Conservation (phyloP, 176 grass and related monocot genomes). For the Puya raimondii region DNA sequence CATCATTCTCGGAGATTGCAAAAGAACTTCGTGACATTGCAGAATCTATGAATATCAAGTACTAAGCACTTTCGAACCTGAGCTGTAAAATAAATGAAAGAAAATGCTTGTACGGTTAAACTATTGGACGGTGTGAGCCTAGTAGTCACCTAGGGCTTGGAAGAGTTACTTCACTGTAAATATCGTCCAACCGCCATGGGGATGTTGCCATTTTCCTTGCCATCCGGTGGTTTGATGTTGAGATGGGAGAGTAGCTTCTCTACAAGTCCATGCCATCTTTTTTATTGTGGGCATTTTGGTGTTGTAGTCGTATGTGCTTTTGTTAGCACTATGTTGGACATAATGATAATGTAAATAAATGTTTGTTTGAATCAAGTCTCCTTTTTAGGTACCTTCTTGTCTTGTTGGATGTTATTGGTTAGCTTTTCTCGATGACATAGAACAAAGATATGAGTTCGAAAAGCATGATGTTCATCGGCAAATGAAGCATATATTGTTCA, state of each 20-base stretch:
- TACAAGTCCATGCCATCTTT: neutral
- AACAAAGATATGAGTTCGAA: too few species aligned
- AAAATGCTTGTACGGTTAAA: neutral
- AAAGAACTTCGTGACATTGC: conserved; percentile 14
- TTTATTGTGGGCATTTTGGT: neutral
- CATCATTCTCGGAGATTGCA: conserved; percentile 19
- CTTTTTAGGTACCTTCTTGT: neutral
- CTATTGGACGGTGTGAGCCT: neutral
- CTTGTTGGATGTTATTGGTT: too few species aligned
- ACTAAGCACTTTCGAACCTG: neutral
- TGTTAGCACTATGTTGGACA: neutral
- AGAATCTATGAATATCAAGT: conserved; percentile 18
- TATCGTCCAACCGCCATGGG: neutral
- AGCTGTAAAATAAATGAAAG: neutral
- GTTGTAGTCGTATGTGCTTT: neutral
- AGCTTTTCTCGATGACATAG: too few species aligned
- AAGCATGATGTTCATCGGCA: too few species aligned
- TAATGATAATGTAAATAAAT: neutral
- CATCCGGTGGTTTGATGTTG: neutral
- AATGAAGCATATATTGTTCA: too few species aligned
- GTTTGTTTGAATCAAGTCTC: neutral
- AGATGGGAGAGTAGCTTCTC: neutral
- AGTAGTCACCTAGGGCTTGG: neutral
- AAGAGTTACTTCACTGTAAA: neutral
- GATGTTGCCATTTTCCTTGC: neutral